Percentiles rank a stretch among this genome's conserved stretches.
Conservation (phyloP, 495 filamentous ascomycete species). For the Aspergillus bridgeri region DNA sequence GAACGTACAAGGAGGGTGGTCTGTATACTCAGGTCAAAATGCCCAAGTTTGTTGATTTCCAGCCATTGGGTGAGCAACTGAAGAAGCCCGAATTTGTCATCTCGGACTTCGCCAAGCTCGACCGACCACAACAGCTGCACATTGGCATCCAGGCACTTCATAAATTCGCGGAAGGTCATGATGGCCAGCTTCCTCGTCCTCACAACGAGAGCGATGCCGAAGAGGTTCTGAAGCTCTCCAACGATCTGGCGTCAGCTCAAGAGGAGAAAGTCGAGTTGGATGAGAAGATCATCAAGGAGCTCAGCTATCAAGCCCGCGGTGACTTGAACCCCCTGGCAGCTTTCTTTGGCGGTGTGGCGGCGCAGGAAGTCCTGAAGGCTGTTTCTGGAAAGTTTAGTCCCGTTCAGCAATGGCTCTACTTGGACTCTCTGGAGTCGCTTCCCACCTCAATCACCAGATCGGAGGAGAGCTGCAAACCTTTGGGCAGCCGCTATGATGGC, state of each 20-base stretch:
- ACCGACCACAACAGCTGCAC: constrained; percentile 87
- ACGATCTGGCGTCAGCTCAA: constrained; percentile 57
- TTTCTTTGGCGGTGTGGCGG: constrained; percentile 91
- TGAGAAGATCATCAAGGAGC: constrained; percentile 87
- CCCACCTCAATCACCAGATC: constrained; percentile 69
- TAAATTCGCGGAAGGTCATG: constrained; percentile 67
- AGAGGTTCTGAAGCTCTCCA: constrained; percentile 69
- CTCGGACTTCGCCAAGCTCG: constrained; percentile 97
- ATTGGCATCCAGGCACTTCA: constrained; percentile 91
- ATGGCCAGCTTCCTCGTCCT: constrained; percentile 69
- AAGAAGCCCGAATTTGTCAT: constrained; percentile 85
- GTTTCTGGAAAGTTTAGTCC: constrained; percentile 97
- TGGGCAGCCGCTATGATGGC: constrained; percentile 84
- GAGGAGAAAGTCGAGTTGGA: constrained; percentile 81
- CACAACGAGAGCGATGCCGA: constrained; percentile 81
- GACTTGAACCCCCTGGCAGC: constrained; percentile 90
- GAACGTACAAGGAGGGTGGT: constrained; percentile 81
- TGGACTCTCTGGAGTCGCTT: constrained; percentile 94
- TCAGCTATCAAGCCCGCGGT: constrained; percentile 93
- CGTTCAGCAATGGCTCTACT: constrained; percentile 90
- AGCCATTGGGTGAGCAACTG: constrained; percentile 68
- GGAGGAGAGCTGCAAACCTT: constrained; percentile 83
- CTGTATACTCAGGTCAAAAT: constrained; percentile 95
- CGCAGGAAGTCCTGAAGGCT: constrained; percentile 95
- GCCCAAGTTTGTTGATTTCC: constrained; percentile 92